Evolutionary conservation across 2,329 filamentous ascomycete species (phyloP).

Genomic region (Fusarium penzigii): DNA sequence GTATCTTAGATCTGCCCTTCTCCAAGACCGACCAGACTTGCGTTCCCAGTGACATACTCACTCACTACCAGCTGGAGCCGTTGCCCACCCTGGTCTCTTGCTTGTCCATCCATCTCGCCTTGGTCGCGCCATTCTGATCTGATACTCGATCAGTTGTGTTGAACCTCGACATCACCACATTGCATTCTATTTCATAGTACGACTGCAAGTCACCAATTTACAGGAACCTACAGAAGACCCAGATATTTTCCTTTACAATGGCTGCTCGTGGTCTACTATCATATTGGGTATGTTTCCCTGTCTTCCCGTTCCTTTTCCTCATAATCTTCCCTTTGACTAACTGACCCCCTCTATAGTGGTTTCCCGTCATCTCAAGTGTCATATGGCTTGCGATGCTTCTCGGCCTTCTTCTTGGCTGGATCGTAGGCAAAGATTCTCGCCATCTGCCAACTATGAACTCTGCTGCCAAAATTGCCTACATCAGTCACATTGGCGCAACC

Average conservation of each 20-base stretch:
- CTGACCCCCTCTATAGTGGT: conserved; percentile 39
- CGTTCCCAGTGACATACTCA: no score
- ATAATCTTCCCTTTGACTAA: conserved; percentile 22
- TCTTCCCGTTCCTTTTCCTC: neutral
- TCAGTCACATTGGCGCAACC: conserved; percentile 64
- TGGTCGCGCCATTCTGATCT: no score
- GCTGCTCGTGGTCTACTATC: conserved; percentile 35
- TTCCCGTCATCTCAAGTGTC: conserved; percentile 68
- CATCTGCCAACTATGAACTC: conserved; percentile 62
- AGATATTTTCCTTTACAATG: conserved; percentile 25
- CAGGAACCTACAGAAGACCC: no score
- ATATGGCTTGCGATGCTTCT: conserved; percentile 70
- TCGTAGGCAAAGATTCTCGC: conserved; percentile 52
- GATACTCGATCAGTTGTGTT: no score
- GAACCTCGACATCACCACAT: no score
- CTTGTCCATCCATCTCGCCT: no score
- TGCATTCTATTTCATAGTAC: no score
- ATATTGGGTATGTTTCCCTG: conserved; percentile 39
- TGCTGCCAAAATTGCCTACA: conserved; percentile 67
- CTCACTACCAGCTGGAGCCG: no score
- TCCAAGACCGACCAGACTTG: neutral
- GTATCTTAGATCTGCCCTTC: neutral
- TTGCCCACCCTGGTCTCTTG: no score
- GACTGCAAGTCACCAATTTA: no score
- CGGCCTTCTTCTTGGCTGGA: conserved; percentile 71